Conservation (phyloP, 768 basidiomycete genomes). For the Tricholoma saponaceum region DNA sequence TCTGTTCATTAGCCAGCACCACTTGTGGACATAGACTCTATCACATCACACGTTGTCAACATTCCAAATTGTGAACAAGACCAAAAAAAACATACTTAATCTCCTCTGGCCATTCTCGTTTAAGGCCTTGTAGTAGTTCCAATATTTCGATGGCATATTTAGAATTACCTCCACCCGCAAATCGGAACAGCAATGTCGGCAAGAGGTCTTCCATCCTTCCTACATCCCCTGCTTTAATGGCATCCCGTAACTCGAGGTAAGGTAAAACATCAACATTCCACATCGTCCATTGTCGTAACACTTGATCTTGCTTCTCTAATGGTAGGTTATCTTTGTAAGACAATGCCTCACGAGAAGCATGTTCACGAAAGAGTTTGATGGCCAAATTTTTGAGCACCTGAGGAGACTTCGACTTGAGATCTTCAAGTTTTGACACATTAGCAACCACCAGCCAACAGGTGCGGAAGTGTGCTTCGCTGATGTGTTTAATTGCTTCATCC, state of each 20-base stretch:
- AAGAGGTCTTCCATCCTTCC: constrained; percentile 29
- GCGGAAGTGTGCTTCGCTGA: constrained; percentile 34
- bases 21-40: neutral
- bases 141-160: neutral
- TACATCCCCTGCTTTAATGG: constrained; percentile 34
- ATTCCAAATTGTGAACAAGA: too few relatives aligned
- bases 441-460: constrained; percentile 26
- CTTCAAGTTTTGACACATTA: constrained; percentile 17
- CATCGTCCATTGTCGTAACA: constrained; percentile 23
- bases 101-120: neutral
- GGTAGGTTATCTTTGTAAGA: constrained; percentile 17
- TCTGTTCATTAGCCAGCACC: neutral
- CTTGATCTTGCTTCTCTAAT: constrained; percentile 20
- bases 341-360: constrained; percentile 28
- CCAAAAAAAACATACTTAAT: neutral
- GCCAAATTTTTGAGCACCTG: constrained; percentile 23
- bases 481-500: constrained; percentile 30
- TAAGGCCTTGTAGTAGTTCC: neutral
- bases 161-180: constrained; percentile 14
- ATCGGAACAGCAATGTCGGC: constrained; percentile 27
- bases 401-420: constrained; percentile 23
- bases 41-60: too few relatives aligned
- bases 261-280: constrained; percentile 32
- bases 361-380: constrained; percentile 16
- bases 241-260: constrained; percentile 30